Conservation (phyloP, 169 alveolate genomes). For the Blepharisma undulans region DNA sequence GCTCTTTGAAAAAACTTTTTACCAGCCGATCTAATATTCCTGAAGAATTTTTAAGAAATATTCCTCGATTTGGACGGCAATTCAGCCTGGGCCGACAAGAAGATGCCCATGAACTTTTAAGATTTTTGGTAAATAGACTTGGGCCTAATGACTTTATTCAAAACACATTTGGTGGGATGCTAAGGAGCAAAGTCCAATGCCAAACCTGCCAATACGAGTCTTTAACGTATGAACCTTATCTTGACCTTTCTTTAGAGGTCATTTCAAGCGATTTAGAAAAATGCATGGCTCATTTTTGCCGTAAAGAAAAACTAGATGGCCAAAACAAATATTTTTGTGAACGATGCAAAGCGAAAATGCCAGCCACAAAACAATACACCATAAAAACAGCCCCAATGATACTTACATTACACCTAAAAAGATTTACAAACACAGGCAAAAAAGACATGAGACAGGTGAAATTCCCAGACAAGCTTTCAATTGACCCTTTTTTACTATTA, state of each 20-base stretch:
- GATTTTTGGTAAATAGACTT: neutral
- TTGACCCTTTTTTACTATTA: neutral
- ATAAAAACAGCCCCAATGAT: constrained; percentile 32
- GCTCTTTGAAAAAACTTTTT: constrained; percentile 13
- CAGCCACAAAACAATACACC: constrained; percentile 36
- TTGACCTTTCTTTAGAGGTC: constrained; percentile 28
- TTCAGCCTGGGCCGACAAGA: constrained; percentile 32
- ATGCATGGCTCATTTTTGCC: constrained; percentile 19
- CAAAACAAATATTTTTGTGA: constrained; percentile 37
- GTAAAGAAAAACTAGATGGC: constrained; percentile 20
- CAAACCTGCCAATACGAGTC: constrained; percentile 24
- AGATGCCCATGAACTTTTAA: constrained; percentile 34
- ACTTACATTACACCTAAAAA: constrained; percentile 32
- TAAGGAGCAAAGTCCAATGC: constrained; percentile 37
- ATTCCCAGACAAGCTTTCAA: neutral
- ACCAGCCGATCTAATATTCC: constrained; percentile 19
- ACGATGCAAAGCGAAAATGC: neutral
- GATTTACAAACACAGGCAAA: constrained; percentile 39
- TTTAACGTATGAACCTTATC: constrained; percentile 12
- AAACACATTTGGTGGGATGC: constrained; percentile 22
- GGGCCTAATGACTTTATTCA: constrained; percentile 20
- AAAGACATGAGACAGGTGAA: constrained; percentile 31
- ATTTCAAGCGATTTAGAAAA: neutral
- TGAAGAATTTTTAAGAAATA: neutral
- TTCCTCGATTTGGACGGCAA: constrained; percentile 23